These are phyloP conservation scores for Aquilaria yunnanensis DNA, from an alignment of 345 rosid species.

Conservation along the genomic window DNA sequence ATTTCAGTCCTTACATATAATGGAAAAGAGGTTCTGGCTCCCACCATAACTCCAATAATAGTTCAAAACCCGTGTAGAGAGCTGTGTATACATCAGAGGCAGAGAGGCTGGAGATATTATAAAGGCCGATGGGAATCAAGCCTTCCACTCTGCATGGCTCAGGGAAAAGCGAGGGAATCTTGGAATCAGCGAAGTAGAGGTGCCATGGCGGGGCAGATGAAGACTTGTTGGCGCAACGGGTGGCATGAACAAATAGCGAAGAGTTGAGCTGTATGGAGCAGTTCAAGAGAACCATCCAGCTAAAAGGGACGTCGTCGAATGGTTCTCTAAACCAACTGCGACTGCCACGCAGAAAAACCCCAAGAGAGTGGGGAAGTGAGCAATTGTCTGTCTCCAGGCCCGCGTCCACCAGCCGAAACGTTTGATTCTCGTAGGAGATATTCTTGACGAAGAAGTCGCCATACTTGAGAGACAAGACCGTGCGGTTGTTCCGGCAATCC, in stretches of 20 bases:
- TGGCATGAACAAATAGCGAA: neutral
- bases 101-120: neutral
- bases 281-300: neutral
- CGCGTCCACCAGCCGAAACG: neutral
- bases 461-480: neutral
- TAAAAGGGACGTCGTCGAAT: neutral
- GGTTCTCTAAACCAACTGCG: neutral
- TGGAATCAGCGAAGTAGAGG: neutral
- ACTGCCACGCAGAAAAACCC: neutral
- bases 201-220: neutral
- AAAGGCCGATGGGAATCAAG: neutral
- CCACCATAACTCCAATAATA: neutral
- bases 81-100: neutral
- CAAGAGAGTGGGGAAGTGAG: neutral
- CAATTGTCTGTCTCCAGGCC: neutral
- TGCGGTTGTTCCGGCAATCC: neutral
- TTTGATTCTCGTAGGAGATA: neutral
- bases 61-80: neutral
- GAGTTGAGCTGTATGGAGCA: neutral
- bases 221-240: conserved; percentile 3
- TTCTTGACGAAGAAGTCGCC: neutral
- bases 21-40: neutral
- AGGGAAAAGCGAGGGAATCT: neutral
- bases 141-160: neutral
- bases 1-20: neutral